These are phyloP conservation scores for Eleusine coracana DNA, from an alignment of 176 grass and related monocot genomes.

Conservation along the genomic window DNA sequence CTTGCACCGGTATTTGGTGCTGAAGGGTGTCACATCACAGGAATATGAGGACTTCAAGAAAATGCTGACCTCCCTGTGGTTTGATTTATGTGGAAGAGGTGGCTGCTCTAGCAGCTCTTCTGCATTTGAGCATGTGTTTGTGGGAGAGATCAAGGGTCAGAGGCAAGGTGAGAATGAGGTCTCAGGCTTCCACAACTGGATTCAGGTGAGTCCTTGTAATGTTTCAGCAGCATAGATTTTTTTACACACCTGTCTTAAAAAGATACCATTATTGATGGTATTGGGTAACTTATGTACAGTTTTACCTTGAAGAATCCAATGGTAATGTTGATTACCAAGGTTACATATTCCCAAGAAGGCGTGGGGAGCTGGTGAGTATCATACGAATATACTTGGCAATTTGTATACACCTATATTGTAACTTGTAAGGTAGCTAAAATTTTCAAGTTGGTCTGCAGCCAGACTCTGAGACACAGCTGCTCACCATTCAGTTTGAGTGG, in stretches of 20 bases:
- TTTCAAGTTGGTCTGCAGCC: slow-evolving; percentile 44
- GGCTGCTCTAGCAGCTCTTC: slow-evolving; percentile 53
- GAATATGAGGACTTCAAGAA: slow-evolving; percentile 59
- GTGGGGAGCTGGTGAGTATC: slow-evolving; percentile 57
- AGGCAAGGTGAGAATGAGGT: slow-evolving; percentile 48
- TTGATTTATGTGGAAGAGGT: slow-evolving; percentile 69
- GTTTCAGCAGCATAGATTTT: neutral
- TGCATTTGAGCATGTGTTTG: slow-evolving; percentile 77
- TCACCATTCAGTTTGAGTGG: slow-evolving; percentile 74
- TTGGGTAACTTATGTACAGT: slow-evolving; percentile 44
- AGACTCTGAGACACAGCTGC: slow-evolving; percentile 64
- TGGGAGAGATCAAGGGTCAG: slow-evolving; percentile 62
- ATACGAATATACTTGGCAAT: neutral
- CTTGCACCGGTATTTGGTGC: slow-evolving; percentile 56
- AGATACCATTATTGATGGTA: slow-evolving; percentile 6
- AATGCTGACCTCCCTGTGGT: slow-evolving; percentile 57
- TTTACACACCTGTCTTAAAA: neutral
- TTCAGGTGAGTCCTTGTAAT: slow-evolving; percentile 48
- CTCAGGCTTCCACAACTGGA: slow-evolving; percentile 78
- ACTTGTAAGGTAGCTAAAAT: slow-evolving; percentile 10
- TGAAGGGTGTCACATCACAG: slow-evolving; percentile 45
- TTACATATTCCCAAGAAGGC: slow-evolving; percentile 59
- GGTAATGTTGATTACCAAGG: slow-evolving; percentile 67
- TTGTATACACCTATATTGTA: neutral
- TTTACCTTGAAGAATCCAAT: slow-evolving; percentile 77